Conservation (phyloP, 805 yeast species). For the Saturnispora bothae region DNA sequence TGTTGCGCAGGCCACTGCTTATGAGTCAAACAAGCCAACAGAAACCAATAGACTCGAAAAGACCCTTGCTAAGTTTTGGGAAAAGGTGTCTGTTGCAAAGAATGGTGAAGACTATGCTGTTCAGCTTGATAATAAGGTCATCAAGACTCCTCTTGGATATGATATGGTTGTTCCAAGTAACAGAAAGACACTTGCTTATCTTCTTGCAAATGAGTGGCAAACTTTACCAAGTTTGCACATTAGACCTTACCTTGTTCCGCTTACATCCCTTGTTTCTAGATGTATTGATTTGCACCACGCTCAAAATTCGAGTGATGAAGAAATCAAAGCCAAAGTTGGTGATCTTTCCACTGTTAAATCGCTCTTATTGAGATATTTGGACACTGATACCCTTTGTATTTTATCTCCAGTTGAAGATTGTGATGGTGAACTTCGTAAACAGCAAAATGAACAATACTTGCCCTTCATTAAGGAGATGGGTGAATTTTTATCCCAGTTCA, state of each 20-base stretch:
- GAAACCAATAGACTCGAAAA: constrained; percentile 64
- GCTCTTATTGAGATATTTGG: constrained; percentile 69
- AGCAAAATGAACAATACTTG: constrained; percentile 68
- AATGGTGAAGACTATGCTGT: constrained; percentile 34
- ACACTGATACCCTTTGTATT: constrained; percentile 87
- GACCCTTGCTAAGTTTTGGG: constrained; percentile 74
- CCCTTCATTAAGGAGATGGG: constrained; percentile 69
- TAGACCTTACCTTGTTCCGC: constrained; percentile 70
- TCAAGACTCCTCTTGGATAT: constrained; percentile 79
- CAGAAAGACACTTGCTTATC: constrained; percentile 55
- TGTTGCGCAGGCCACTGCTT: constrained; percentile 8
- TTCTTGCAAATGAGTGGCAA: constrained; percentile 84
- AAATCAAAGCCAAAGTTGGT: constrained; percentile 51
- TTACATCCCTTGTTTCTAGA: constrained; percentile 80
- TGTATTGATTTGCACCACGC: constrained; percentile 62
- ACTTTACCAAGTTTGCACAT: constrained; percentile 54
- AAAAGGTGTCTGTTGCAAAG: constrained; percentile 40
- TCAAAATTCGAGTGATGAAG: constrained; percentile 31
- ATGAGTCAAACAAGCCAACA: constrained; percentile 41
- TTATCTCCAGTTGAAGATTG: constrained; percentile 74
- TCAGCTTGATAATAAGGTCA: constrained; percentile 61
- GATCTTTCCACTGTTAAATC: constrained; percentile 45
- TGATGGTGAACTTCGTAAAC: constrained; percentile 68
- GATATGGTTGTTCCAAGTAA: constrained; percentile 50
- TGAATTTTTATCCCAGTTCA: constrained; percentile 36